These are phyloP conservation scores for Bauhinia variegata DNA, from an alignment of 306 rosid genomes.

Conservation along the genomic window DNA sequence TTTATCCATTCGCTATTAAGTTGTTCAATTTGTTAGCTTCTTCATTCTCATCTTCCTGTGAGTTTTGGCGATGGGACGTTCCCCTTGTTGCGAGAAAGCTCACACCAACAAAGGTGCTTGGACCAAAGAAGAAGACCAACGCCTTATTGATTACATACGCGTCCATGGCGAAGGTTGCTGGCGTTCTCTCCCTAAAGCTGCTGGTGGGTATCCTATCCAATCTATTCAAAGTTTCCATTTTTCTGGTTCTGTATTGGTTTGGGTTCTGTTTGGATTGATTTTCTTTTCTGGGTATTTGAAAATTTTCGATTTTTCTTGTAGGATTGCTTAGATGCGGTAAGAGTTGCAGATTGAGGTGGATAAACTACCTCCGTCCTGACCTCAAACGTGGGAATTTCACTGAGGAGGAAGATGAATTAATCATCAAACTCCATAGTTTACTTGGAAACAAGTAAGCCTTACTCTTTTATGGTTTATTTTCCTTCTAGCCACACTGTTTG, in stretches of 20 bases:
- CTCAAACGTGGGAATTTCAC: constrained; percentile 80
- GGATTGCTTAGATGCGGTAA: constrained; percentile 78
- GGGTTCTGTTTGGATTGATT: background rate
- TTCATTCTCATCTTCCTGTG: background rate
- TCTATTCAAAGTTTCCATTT: too few relatives aligned
- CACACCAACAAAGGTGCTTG: constrained; percentile 81
- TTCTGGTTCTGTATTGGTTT: background rate
- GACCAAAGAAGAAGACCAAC: constrained; percentile 82
- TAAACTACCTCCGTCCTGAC: constrained; percentile 75
- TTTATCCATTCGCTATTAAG: background rate
- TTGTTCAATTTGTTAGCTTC: background rate
- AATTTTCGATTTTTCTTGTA: background rate
- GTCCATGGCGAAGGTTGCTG: constrained; percentile 79
- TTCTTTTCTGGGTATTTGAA: background rate
- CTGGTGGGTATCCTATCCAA: constrained; percentile 46
- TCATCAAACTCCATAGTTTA: constrained; percentile 66
- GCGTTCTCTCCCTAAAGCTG: constrained; percentile 78
- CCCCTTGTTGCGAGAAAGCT: constrained; percentile 78
- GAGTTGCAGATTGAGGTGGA: constrained; percentile 76
- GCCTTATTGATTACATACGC: constrained; percentile 68
- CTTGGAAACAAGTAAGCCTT: constrained; percentile 64
- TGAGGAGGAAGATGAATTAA: constrained; percentile 66
- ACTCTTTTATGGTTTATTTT: too few relatives aligned
- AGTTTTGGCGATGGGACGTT: constrained; percentile 56
- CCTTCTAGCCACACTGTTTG: too few relatives aligned